Conservation (phyloP, 2,329 filamentous ascomycete genomes). For the Aspergillus floridensis region DNA sequence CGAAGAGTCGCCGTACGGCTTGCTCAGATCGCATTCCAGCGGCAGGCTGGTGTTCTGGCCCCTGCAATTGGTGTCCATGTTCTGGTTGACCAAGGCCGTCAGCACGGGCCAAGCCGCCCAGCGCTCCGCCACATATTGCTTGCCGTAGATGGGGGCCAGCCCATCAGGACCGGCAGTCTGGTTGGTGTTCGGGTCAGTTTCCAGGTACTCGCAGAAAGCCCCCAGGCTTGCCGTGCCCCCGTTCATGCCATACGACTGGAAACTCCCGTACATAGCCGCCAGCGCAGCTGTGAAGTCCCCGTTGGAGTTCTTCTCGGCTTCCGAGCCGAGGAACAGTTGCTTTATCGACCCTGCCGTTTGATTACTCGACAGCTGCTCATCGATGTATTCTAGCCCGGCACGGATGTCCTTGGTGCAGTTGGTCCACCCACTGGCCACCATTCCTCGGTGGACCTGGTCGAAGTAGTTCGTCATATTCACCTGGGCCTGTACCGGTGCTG, state of each 20-base stretch:
- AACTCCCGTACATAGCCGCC: conserved; percentile 39
- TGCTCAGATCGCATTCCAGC: conserved; percentile 39
- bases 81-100: conserved; percentile 37
- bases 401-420: conserved; percentile 53
- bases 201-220: conserved; percentile 48
- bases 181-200: conserved; percentile 41
- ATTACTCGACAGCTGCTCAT: conserved; percentile 42
- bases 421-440: conserved; percentile 49
- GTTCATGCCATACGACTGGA: conserved; percentile 46
- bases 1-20: conserved; percentile 33
- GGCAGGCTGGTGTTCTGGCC: conserved; percentile 23
- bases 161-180: conserved; percentile 40
- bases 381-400: conserved; percentile 50
- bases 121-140: conserved; percentile 40
- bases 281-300: conserved; percentile 49
- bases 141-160: conserved; percentile 42
- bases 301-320: conserved; percentile 47
- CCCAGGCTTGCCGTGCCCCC: conserved; percentile 36
- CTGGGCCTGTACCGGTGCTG: conserved; percentile 47
- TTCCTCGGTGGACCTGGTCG: conserved; percentile 49
- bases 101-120: conserved; percentile 45
- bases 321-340: conserved; percentile 48
- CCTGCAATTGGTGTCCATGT: conserved; percentile 43
- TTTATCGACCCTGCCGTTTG: conserved; percentile 44
- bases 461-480: conserved; percentile 53